Base-by-base conservation (phyloP, 2,329 filamentous ascomycete genomes). In the Ilyonectria mors-panacis region DNA sequence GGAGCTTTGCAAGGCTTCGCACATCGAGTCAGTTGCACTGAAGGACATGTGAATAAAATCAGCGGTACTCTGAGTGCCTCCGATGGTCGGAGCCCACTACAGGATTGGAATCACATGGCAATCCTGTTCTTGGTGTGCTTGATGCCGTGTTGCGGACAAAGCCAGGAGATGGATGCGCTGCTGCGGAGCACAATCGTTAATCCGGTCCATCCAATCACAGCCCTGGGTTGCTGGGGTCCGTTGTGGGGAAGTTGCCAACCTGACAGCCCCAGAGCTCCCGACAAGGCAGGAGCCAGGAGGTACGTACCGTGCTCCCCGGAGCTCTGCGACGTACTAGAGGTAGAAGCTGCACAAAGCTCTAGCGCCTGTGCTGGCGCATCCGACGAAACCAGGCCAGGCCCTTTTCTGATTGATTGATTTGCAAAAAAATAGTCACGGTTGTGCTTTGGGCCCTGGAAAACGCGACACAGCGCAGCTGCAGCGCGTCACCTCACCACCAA, bases 401-500 rank as follows among this genome's bases (percentile, higher is more conserved):
- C 44, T 45, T 21, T 45, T 45, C 44, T 45, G 19, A 21, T 45
- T 45, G n/a, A 21, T 23, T 45, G 44, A 33, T 33, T 53, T n/a
- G 26, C 39, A 15, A 39, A 42, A 42, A 42, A 42, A 42, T n/a
- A n/a, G 15, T 42, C 39, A 42, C 39, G 39, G 39, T 17, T 48
- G 45, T 48, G 33, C 57, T 42, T 51, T 59, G 47, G 45, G 56
- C 53, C 53, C 45, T 48, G 50, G 35, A 59, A 65, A 60, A 56
- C 63, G 57, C 51, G 57, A 54, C 63, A 60, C 28, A 33, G 26
- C 57, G 26, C 57, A 65, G 35, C 37, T 17, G 44, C 62, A 39
- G 54, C 55, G 55, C 55, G 62, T 64, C 62, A 64, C 39, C 44
- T 59, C 23, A 42, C 39, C 23, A 57, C 39, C 63, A 65, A 56